These are phyloP conservation scores for Cicer judaicum DNA, from an alignment of 306 rosid genomes.

Conservation along the genomic window DNA sequence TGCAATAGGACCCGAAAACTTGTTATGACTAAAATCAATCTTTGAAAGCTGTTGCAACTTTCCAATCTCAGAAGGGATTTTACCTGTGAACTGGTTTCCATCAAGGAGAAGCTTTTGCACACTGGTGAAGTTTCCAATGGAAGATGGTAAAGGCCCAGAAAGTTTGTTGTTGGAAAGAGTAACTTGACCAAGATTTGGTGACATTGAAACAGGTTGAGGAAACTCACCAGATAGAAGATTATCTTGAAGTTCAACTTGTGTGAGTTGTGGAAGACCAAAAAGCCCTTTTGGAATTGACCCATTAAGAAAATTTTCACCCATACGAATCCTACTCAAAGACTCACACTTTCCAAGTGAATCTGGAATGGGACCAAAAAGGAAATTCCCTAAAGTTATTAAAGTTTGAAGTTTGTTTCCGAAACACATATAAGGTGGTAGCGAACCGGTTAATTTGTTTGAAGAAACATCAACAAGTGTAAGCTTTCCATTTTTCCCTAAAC, in stretches of 20 bases:
- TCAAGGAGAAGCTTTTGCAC: constrained; percentile 92
- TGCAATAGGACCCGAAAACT: constrained; percentile 70
- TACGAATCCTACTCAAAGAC: constrained; percentile 76
- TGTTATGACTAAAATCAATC: constrained; percentile 82
- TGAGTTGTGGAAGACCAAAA: constrained; percentile 68
- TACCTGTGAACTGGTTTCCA: constrained; percentile 77
- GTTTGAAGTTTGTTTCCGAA: constrained; percentile 74
- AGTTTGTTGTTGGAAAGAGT: constrained; percentile 83
- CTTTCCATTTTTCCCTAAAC: constrained; percentile 77
- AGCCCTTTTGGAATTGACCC: constrained; percentile 91
- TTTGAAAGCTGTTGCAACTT: constrained; percentile 81
- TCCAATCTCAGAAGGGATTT: constrained; percentile 83
- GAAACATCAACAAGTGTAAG: constrained; percentile 78
- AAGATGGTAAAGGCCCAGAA: constrained; percentile 73
- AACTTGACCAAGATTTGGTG: constrained; percentile 76
- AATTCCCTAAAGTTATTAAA: constrained; percentile 76
- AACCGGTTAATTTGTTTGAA: constrained; percentile 81
- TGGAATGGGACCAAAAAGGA: constrained; percentile 83
- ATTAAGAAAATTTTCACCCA: constrained; percentile 85
- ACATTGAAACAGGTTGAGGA: constrained; percentile 57
- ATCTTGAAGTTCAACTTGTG: constrained; percentile 89
- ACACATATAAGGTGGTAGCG: constrained; percentile 80
- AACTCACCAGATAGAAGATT: constrained; percentile 73
- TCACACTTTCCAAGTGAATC: constrained; percentile 79
- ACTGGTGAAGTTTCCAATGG: constrained; percentile 87